Base-by-base conservation (phyloP, 208 protist genomes). In the Polymyxa betae region DNA sequence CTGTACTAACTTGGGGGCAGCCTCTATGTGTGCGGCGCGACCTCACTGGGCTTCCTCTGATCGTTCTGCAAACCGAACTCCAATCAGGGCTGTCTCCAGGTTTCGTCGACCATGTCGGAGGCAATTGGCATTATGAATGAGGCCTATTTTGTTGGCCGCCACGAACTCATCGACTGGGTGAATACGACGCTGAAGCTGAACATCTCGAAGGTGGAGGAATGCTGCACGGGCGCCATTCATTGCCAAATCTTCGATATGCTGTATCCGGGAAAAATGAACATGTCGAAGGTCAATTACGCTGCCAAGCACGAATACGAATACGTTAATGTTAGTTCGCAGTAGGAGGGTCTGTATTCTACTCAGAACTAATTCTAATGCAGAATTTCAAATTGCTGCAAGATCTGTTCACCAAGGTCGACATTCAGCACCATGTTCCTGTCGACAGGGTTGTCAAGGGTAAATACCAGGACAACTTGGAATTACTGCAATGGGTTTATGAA, bases 351-450 rank as follows among this genome's bases (percentile, higher is more conserved):
- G n/a, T n/a, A n/a, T n/a, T n/a, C n/a, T n/a, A n/a, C n/a, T n/a
- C n/a, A n/a, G n/a, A n/a, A n/a, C n/a, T n/a, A n/a, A n/a, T n/a
- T n/a, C n/a, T n/a, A n/a, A 29, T 60, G 49, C 24, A 60, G 12
- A 99, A 99, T 93, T 96, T 97, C 66, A 98, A 98, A 90, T 92
- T 98, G 0, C 88, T 99, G 35, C 95, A 98, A 87, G 94, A 97
- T 32, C 94, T 95, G 0, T 97, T 99, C 91, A 94, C 94, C 38
- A 96, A 96, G 43, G 94, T 97, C 40, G 95, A 95, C 38, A 95
- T 98, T 38, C 91, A 96, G 1, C 96, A 96, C 92, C 20, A 89
- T 49, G 77, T 93, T 38, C 54, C 43, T 64, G 94, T 97, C 29
- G 93, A 96, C 38, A 97, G 96, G 90, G 92, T 99, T 0, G 95